Percentiles rank a stretch among this genome's conserved stretches.
Conservation (phyloP, 768 basidiomycete genomes). For the Dendrothele bispora region DNA sequence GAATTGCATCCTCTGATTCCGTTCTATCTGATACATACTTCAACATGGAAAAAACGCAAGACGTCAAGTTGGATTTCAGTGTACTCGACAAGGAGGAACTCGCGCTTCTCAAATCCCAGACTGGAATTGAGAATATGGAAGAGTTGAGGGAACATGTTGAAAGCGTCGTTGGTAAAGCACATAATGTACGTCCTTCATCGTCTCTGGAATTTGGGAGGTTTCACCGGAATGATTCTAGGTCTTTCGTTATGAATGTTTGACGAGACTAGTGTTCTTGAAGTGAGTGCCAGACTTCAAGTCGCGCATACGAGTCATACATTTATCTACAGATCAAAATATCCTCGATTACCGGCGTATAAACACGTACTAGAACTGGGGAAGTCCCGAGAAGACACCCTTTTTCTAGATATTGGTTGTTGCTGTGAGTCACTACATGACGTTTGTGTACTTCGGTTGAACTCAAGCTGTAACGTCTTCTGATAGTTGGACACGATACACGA, state of each 20-base stretch:
- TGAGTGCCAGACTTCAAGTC: constrained; percentile 3
- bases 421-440: constrained; percentile 29
- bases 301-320: too few relatives aligned
- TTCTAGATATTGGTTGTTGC: constrained; percentile 44
- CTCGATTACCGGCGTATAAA: constrained; percentile 30
- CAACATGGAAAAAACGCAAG: too few relatives aligned
- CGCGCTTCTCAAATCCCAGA: constrained; percentile 34
- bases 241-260: constrained; percentile 32
- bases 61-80: too few relatives aligned
- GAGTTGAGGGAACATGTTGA: constrained; percentile 41
- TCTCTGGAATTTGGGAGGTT: too few relatives aligned
- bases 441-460: not conserved
- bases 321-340: constrained; percentile 28
- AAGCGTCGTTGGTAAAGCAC: constrained; percentile 35
- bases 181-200: constrained; percentile 16
- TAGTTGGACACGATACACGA: constrained; percentile 43
- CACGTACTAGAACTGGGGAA: constrained; percentile 27
- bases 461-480: not conserved
- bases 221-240: constrained; percentile 17
- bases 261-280: constrained; percentile 27
- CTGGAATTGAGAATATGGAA: constrained; percentile 35
- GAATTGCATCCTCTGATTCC: too few relatives aligned
- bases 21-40: too few relatives aligned
- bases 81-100: constrained; percentile 14
- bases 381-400: constrained; percentile 27